phyloP scores from a whole-genome alignment of 805 yeast species.

The Saturnispora diversa region DNA sequence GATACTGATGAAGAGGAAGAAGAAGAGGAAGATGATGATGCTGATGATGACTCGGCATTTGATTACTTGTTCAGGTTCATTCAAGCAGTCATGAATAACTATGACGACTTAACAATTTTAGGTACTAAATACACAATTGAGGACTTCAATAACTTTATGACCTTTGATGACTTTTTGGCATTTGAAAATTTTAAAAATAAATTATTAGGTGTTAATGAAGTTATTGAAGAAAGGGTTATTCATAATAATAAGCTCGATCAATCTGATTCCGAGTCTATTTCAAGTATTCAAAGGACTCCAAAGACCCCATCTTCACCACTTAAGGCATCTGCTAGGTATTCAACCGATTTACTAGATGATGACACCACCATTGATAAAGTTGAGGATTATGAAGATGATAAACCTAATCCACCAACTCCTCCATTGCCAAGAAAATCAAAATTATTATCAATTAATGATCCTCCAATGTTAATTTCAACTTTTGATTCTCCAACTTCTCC shows the following conservation, averaged over 20 bases:
- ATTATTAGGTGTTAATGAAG: conserved; percentile 10
- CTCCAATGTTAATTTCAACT: background rate
- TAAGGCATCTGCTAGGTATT: conserved; percentile 5
- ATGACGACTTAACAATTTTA: conserved; percentile 17
- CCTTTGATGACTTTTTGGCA: conserved; percentile 21
- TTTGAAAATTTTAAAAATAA: conserved; percentile 21
- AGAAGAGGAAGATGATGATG: conserved; percentile 15
- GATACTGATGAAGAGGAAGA: conserved; percentile 16
- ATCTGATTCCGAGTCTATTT: too few species aligned
- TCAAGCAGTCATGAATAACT: conserved; percentile 20
- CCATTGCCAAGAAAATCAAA: conserved; percentile 19
- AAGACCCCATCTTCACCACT: conserved; percentile 10
- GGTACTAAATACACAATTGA: conserved; percentile 15
- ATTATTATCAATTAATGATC: conserved; percentile 6
- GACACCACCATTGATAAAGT: background rate
- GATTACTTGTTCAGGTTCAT: conserved; percentile 28
- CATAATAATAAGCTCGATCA: too few species aligned
- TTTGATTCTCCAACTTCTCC: background rate
- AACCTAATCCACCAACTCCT: conserved; percentile 13
- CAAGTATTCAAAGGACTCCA: background rate
- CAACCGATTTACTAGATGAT: background rate
- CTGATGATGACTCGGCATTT: conserved; percentile 21
- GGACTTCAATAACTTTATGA: conserved; percentile 21
- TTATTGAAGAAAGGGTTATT: conserved; percentile 7
- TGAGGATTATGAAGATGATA: background rate